A percentile compares a stretch with the other conserved stretches of the same genome.
phyloP scores from a whole-genome alignment of 371 early-diverging fungal species.

The Apophysomyces trapeziformis region DNA sequence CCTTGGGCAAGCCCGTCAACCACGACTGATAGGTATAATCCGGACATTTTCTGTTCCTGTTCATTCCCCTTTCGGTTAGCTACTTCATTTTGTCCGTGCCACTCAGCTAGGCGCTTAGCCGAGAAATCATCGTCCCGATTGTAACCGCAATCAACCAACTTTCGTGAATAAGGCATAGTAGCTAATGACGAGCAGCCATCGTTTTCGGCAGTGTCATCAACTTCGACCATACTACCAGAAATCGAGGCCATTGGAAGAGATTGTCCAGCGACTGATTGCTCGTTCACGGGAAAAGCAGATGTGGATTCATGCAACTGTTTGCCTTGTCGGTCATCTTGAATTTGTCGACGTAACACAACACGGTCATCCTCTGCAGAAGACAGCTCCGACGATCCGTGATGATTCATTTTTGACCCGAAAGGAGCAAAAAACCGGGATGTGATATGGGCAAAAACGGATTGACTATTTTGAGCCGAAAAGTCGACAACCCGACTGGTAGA shows the following conservation, averaged over 20 bases:
- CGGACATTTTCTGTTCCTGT: background rate
- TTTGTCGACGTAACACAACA: conserved; percentile 1
- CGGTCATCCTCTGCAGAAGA: conserved; percentile 7
- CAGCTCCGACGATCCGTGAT: conserved; percentile 13
- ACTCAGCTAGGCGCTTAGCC: background rate
- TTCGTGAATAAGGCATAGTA: background rate
- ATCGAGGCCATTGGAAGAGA: background rate
- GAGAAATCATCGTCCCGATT: conserved; percentile 24
- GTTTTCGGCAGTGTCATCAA: background rate
- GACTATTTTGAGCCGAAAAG: conserved; percentile 9
- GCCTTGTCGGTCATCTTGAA: background rate
- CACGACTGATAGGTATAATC: conserved; percentile 15
- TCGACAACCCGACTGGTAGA: background rate
- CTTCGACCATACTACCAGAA: background rate
- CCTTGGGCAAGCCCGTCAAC: conserved; percentile 14
- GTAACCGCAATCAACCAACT: conserved; percentile 16
- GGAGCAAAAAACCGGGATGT: conserved; percentile 27
- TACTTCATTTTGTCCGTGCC: conserved; percentile 10
- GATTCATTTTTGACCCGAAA: conserved; percentile 22
- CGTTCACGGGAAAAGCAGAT: background rate
- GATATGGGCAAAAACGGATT: conserved; percentile 22
- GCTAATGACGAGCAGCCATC: no score
- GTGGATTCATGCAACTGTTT: conserved; percentile 5
- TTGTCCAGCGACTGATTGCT: background rate
- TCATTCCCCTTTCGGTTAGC: background rate